phyloP scores from a whole-genome alignment of 106 monocot genomes.

The Dioscorea alata region DNA sequence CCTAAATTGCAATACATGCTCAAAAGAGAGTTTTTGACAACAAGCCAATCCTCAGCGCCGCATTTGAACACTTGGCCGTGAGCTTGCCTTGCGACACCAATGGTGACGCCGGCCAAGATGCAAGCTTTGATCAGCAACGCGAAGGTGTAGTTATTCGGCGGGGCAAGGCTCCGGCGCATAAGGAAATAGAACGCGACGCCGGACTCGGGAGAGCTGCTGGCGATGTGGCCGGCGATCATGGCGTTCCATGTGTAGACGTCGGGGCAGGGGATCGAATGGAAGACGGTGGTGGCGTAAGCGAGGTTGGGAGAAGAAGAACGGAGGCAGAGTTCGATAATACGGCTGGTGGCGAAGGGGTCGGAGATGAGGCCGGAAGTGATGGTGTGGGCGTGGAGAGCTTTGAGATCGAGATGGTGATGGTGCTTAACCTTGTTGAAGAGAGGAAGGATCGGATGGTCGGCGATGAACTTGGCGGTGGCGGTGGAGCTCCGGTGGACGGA shows the following conservation, averaged over 20 bases:
- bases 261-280: constrained; percentile 32
- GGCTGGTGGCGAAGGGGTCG: constrained; percentile 43
- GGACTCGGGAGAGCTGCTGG: constrained; percentile 1
- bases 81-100: constrained; percentile 6
- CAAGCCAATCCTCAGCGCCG: constrained; percentile 28
- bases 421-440: constrained; percentile 1
- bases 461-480: neutral
- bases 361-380: constrained; percentile 43
- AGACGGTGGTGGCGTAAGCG: constrained; percentile 14
- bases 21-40: constrained; percentile 56
- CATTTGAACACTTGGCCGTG: constrained; percentile 57
- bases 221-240: constrained; percentile 28
- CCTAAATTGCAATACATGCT: constrained; percentile 42
- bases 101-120: neutral
- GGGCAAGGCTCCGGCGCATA: constrained; percentile 30
- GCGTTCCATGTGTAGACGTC: constrained; percentile 65
- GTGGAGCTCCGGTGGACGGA: too few relatives aligned
- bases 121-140: constrained; percentile 44
- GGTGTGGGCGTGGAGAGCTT: constrained; percentile 37
- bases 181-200: constrained; percentile 35
- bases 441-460: constrained; percentile 21
- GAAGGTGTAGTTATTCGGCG: constrained; percentile 44
- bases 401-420: constrained; percentile 13
- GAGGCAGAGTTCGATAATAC: constrained; percentile 43
- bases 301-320: constrained; percentile 3